Percentiles rank a stretch among this genome's conserved stretches.
Conservation (phyloP, 768 basidiomycete genomes). For the Astraeus odoratus region DNA sequence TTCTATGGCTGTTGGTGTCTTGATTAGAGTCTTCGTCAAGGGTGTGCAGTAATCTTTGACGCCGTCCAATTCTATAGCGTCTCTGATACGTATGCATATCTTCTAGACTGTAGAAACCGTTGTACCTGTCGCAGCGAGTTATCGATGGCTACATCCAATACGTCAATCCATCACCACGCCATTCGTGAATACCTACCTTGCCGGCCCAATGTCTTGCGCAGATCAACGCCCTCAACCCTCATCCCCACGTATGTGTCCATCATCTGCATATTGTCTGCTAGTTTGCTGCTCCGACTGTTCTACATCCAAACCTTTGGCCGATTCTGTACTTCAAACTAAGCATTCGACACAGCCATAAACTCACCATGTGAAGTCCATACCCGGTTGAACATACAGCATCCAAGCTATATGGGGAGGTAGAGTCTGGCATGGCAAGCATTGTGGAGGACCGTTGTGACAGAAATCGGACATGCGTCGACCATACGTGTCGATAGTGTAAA, state of each 20-base stretch:
- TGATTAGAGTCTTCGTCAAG: too few species aligned
- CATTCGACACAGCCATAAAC: slow-evolving; percentile 10
- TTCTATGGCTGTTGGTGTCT: too few species aligned
- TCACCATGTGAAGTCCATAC: slow-evolving; percentile 15
- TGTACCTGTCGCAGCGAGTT: too few species aligned
- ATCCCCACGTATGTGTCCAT: slow-evolving; percentile 11
- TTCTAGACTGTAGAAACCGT: too few species aligned
- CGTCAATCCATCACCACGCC: not conserved
- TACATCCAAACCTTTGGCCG: slow-evolving; percentile 13
- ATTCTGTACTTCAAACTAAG: slow-evolving; percentile 14
- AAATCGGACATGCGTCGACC: not conserved
- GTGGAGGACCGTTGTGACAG: not conserved
- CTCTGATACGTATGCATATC: too few species aligned
- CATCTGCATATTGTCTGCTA: not conserved
- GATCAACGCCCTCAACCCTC: too few species aligned
- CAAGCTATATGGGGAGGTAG: slow-evolving; percentile 18
- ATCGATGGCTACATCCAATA: not conserved
- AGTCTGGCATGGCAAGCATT: too few species aligned
- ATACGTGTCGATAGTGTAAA: not conserved
- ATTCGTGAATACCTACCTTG: not conserved
- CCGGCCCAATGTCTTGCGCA: not conserved
- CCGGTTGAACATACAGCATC: slow-evolving; percentile 17
- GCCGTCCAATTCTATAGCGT: too few species aligned
- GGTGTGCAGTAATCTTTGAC: too few species aligned
- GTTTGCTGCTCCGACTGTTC: slow-evolving; percentile 9